A percentile compares a stretch with the other conserved stretches of the same genome.
These are phyloP conservation scores for Vigna hirtella DNA, from an alignment of 306 rosid genomes.

Conservation along the genomic window DNA sequence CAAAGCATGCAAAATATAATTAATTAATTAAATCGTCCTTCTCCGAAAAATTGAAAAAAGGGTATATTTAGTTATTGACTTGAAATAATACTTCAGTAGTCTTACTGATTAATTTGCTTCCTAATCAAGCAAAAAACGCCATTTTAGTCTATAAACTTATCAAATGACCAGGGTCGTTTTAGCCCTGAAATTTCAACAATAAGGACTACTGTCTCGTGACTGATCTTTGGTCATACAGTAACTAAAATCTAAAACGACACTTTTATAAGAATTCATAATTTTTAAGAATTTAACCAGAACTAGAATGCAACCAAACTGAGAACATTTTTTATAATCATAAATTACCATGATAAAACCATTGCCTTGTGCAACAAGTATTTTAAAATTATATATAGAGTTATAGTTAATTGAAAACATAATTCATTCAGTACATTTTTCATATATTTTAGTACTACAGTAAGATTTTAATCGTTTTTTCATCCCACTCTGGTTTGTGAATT, in stretches of 20 bases:
- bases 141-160: not conserved
- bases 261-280: not conserved
- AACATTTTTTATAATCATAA: not conserved
- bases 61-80: not conserved
- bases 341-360: not conserved
- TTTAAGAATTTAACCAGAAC: not conserved
- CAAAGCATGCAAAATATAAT: conserved; percentile 22
- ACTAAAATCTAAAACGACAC: not conserved
- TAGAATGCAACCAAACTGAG: not conserved
- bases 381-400: not conserved
- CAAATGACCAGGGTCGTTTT: not conserved
- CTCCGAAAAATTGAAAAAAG: not conserved
- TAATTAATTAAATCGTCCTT: not conserved
- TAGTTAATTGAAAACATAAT: no score
- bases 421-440: no score
- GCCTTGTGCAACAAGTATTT: not conserved
- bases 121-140: not conserved
- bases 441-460: no score
- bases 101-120: not conserved
- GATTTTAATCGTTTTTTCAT: no score
- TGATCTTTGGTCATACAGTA: not conserved
- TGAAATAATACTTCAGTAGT: not conserved
- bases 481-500: no score
- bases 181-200: not conserved
- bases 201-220: not conserved